Percentiles rank a stretch among this genome's conserved stretches.
Evolutionary conservation across 495 filamentous ascomycete genomes (phyloP).

Genomic region (Pyronema omphalodes): DNA sequence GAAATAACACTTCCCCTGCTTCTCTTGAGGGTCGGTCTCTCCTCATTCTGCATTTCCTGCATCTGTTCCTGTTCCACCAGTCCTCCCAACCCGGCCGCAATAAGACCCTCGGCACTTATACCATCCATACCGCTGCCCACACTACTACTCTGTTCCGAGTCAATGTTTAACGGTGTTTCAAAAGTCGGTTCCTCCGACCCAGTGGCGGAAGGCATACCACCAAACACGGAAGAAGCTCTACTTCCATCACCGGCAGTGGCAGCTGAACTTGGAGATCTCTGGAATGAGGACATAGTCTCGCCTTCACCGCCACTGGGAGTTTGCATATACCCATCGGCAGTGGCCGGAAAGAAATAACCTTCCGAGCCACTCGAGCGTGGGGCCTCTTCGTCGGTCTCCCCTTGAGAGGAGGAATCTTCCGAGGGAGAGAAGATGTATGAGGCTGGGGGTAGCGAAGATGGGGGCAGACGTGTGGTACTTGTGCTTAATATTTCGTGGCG

Average conservation of each 20-base stretch:
- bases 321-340: slow-evolving; percentile 10
- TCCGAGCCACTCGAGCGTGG: slow-evolving; percentile 18
- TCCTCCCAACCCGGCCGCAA: neutral
- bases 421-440: slow-evolving; percentile 19
- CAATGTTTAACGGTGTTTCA: neutral
- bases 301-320: slow-evolving; percentile 12
- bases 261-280: slow-evolving; percentile 14
- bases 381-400: slow-evolving; percentile 16
- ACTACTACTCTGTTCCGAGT: neutral
- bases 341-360: slow-evolving; percentile 8
- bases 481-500: slow-evolving; percentile 19
- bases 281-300: slow-evolving; percentile 1
- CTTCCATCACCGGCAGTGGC: slow-evolving; percentile 21
- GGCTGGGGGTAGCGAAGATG: slow-evolving; percentile 20
- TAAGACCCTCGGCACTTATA: neutral
- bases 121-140: neutral
- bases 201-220: neutral
- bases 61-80: neutral
- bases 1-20: neutral
- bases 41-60: neutral
- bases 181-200: neutral
- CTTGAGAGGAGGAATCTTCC: slow-evolving; percentile 19
- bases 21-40: neutral
- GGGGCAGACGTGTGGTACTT: slow-evolving; percentile 13
- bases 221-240: slow-evolving; percentile 7